Percentiles rank a stretch among this genome's conserved stretches.
phyloP scores from a whole-genome alignment of 2,329 filamentous ascomycete species.

The Aspergillus phoenicis region DNA sequence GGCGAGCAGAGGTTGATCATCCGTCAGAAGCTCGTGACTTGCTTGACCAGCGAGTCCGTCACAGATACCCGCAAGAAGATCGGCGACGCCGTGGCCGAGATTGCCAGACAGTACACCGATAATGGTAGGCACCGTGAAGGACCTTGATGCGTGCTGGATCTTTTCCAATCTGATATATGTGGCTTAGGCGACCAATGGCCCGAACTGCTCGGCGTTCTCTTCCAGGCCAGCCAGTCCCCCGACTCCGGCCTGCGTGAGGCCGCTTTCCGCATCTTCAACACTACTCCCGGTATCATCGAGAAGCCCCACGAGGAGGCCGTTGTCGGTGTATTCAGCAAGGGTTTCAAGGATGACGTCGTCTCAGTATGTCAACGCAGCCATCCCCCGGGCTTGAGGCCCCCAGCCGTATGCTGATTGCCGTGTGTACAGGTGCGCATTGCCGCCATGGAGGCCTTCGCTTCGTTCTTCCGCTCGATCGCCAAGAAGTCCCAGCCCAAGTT shows the following conservation, averaged over 20 bases:
- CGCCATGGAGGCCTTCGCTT: slow-evolving; percentile 94
- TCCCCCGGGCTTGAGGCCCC: slow-evolving; percentile 7
- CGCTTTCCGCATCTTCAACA: slow-evolving; percentile 92
- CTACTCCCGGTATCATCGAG: slow-evolving; percentile 93
- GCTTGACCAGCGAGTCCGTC: slow-evolving; percentile 71
- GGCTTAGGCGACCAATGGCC: slow-evolving; percentile 77
- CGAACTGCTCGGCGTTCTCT: slow-evolving; percentile 81
- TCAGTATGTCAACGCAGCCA: slow-evolving; percentile 55
- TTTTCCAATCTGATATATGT: slow-evolving; percentile 9
- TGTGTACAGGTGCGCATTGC: slow-evolving; percentile 74
- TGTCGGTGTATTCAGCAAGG: slow-evolving; percentile 81
- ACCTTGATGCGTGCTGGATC: not conserved
- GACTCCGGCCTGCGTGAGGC: slow-evolving; percentile 85
- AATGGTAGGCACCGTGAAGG: slow-evolving; percentile 64
- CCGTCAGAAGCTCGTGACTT: slow-evolving; percentile 78
- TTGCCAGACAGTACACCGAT: slow-evolving; percentile 92
- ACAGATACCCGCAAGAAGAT: slow-evolving; percentile 87
- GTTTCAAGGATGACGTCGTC: slow-evolving; percentile 86
- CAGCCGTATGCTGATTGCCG: slow-evolving; percentile 14
- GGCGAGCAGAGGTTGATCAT: slow-evolving; percentile 75
- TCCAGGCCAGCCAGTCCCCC: slow-evolving; percentile 84
- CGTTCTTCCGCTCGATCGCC: slow-evolving; percentile 87
- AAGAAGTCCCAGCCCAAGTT: slow-evolving; percentile 91
- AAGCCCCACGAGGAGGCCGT: slow-evolving; percentile 94
- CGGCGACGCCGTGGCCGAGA: slow-evolving; percentile 93